Conservation (phyloP, 2,329 filamentous ascomycete species). For the Pseudocercospora macadamiae region DNA sequence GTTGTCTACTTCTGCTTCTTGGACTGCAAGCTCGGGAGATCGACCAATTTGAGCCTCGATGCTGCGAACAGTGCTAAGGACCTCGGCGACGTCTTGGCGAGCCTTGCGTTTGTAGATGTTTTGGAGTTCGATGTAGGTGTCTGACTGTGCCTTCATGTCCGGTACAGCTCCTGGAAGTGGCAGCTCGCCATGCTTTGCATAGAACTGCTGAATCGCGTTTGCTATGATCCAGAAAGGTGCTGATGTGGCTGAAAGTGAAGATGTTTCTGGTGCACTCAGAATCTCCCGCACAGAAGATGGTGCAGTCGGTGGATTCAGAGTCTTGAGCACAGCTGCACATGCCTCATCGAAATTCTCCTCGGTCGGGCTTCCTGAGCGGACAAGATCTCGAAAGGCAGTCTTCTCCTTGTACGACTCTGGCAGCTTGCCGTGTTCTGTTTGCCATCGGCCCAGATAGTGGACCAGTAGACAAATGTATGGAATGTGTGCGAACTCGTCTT, state of each 20-base stretch:
- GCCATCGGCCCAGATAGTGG: slow-evolving; percentile 82
- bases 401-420: slow-evolving; percentile 85
- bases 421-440: slow-evolving; percentile 63
- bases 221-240: slow-evolving; percentile 89
- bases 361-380: slow-evolving; percentile 71
- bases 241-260: slow-evolving; percentile 49
- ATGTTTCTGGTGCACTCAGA: slow-evolving; percentile 69
- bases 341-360: slow-evolving; percentile 99
- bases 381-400: slow-evolving; percentile 72
- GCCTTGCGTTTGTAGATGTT: slow-evolving; percentile 92
- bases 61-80: slow-evolving; percentile 66
- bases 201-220: slow-evolving; percentile 76
- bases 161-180: slow-evolving; percentile 86
- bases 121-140: slow-evolving; percentile 86
- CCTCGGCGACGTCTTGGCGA: slow-evolving; percentile 73
- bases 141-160: slow-evolving; percentile 96
- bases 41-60: slow-evolving; percentile 56
- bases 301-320: slow-evolving; percentile 70
- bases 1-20: slow-evolving; percentile 76
- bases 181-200: slow-evolving; percentile 70
- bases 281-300: slow-evolving; percentile 74
- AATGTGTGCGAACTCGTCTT: slow-evolving; percentile 87
- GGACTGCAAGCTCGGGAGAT: slow-evolving; percentile 50
- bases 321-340: slow-evolving; percentile 81
- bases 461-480: slow-evolving; percentile 84